A percentile compares a stretch with the other conserved stretches of the same genome.
phyloP scores from a whole-genome alignment of 345 rosid genomes.

The Sonneratia alba region DNA sequence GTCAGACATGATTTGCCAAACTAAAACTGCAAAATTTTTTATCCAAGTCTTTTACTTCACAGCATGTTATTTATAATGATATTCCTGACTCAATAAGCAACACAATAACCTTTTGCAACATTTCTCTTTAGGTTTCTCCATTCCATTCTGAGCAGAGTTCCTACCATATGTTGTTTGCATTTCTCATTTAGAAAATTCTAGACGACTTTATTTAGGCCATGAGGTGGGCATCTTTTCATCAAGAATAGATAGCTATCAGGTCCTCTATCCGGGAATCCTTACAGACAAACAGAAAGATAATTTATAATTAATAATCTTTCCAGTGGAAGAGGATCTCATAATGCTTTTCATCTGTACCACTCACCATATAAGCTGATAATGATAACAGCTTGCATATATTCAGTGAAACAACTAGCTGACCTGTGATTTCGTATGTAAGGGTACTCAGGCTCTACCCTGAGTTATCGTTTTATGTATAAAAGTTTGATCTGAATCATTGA shows the following conservation, averaged over 20 bases:
- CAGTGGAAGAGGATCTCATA: not conserved
- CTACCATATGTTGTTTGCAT: not conserved
- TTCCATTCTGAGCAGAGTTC: not conserved
- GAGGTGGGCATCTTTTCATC: not conserved
- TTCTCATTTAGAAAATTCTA: not conserved
- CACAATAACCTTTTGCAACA: not conserved
- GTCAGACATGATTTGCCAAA: constrained; percentile 27
- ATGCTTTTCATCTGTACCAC: not conserved
- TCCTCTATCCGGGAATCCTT: not conserved
- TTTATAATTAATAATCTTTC: not conserved
- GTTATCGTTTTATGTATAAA: not conserved
- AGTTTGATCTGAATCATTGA: not conserved
- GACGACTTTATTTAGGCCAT: not conserved
- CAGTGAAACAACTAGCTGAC: not conserved
- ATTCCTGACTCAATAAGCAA: not conserved
- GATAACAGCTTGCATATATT: not conserved
- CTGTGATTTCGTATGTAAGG: not conserved
- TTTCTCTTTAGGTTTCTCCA: not conserved
- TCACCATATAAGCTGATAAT: not conserved
- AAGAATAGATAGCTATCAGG: not conserved
- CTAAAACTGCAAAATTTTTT: not conserved
- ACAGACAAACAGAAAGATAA: too few species aligned
- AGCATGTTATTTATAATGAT: not conserved
- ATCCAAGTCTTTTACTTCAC: not conserved
- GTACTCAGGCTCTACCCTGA: not conserved